These are phyloP conservation scores for Cercospora sp. DNA, from an alignment of 2,329 filamentous ascomycete genomes.

Conservation along the genomic window DNA sequence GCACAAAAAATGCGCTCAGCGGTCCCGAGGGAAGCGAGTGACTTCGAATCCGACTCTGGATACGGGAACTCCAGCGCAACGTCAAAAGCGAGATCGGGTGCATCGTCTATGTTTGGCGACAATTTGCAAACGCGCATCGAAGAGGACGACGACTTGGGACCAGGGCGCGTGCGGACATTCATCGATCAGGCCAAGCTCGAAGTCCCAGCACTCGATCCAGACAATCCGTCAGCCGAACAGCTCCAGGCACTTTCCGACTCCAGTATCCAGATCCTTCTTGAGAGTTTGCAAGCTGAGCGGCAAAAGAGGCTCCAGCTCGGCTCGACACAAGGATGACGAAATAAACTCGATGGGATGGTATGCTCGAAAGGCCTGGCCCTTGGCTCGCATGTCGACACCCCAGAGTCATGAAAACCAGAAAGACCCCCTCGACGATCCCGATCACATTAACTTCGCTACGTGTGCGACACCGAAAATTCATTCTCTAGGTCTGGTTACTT, in stretches of 20 bases:
- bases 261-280: background rate
- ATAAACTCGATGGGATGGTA: background rate
- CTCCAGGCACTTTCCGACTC: background rate
- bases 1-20: too few relatives aligned
- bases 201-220: background rate
- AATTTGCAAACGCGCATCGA: background rate
- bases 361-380: background rate
- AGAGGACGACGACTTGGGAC: background rate
- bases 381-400: background rate
- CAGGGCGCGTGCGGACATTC: background rate
- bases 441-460: background rate
- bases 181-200: background rate
- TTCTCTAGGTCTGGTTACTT: conserved; percentile 23
- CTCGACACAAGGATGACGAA: background rate
- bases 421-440: background rate
- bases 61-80: too few relatives aligned
- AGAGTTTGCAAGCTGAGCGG: background rate
- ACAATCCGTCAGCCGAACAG: background rate
- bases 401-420: background rate
- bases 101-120: too few relatives aligned
- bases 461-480: background rate
- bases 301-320: background rate
- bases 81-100: too few relatives aligned
- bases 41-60: too few relatives aligned
- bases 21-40: too few relatives aligned